Evolutionary conservation across 805 yeast genomes (phyloP), one percentile per base, ranked within the genome.

Genomic region (Zygotorulaspora florentina): DNA sequence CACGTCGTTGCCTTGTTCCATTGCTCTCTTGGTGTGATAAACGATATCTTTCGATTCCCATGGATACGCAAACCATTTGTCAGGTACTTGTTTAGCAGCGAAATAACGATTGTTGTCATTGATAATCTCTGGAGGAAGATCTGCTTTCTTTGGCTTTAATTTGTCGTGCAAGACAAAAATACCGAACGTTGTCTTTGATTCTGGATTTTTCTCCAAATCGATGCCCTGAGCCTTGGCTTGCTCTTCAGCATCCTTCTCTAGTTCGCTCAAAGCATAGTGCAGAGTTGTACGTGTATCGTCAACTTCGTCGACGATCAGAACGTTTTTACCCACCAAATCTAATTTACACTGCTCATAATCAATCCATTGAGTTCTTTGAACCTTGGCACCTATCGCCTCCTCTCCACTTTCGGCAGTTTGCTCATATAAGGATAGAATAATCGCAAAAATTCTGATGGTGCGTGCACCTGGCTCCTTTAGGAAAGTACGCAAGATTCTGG

Each of bases 401-500:
- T 67, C 76, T 18, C 67, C 70, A 12, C 80, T 71, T 9, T 84
- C 83, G 25, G 72, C 74, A 20, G 85, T 73, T 38, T 76, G 81
- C 70, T 91, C 99, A 65, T 91, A 91, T 45, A 91, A 74, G 1
- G 97, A 88, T 55, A 91, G 75, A 28, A 93, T 95, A 56, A 91
- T 87, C 39, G 99, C 97, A 81, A 90, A 91, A 61, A 91, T 88
- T 59, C 96, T 83, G 50, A 89, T 83, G 59, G 90, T 91, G 57
- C 95, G 91, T 49, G 83, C 73, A 49, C 95, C 95, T 26, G 85
- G 87, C 55, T 83, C 85, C 68, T 90, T 91, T 56, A 91, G 73
- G 68, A 91, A 93, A 1, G 98, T 83, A 67, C 99, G 81, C 65
- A 91, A 76, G 69, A 93, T 93, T 66, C 99, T 81, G 8, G 99